phyloP scores from a whole-genome alignment of 2,329 filamentous ascomycete species.

The Colletotrichum simmondsii region DNA sequence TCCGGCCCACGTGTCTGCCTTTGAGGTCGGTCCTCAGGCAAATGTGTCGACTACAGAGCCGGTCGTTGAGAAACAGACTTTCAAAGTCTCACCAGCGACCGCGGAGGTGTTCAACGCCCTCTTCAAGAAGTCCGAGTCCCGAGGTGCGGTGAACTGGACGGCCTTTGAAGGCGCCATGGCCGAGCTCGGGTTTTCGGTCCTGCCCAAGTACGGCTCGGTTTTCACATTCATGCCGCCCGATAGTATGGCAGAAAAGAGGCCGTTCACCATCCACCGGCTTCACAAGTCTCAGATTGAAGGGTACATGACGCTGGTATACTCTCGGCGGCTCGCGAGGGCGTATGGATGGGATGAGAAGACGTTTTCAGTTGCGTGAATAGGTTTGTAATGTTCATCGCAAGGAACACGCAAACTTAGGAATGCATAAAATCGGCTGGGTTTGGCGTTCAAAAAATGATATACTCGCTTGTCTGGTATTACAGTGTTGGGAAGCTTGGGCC shows the following conservation, averaged over 20 bases:
- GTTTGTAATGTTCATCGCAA: neutral
- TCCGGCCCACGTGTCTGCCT: slow-evolving; percentile 46
- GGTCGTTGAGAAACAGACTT: slow-evolving; percentile 1
- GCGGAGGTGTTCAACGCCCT: slow-evolving; percentile 50
- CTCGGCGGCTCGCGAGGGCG: slow-evolving; percentile 43
- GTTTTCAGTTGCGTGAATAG: slow-evolving; percentile 38
- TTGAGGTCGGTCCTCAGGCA: slow-evolving; percentile 40
- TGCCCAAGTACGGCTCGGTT: slow-evolving; percentile 53
- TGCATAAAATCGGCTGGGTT: neutral
- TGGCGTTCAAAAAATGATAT: fast-evolving
- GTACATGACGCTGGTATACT: slow-evolving; percentile 40
- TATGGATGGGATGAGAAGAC: slow-evolving; percentile 50
- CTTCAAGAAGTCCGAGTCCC: slow-evolving; percentile 43
- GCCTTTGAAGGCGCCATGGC: slow-evolving; percentile 54
- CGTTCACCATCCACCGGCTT: slow-evolving; percentile 50
- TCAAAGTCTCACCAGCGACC: slow-evolving; percentile 52
- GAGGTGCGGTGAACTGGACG: slow-evolving; percentile 46
- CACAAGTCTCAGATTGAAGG: slow-evolving; percentile 50
- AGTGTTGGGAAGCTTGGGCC: too few species aligned
- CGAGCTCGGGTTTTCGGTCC: slow-evolving; percentile 52
- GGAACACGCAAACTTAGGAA: fast-evolving
- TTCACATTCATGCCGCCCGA: slow-evolving; percentile 51
- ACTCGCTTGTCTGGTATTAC: too few species aligned
- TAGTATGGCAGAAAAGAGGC: slow-evolving; percentile 38
- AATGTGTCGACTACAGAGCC: neutral